Conservation (phyloP, 1,284 basidiomycete genomes). For the Vanrija sp. region DNA sequence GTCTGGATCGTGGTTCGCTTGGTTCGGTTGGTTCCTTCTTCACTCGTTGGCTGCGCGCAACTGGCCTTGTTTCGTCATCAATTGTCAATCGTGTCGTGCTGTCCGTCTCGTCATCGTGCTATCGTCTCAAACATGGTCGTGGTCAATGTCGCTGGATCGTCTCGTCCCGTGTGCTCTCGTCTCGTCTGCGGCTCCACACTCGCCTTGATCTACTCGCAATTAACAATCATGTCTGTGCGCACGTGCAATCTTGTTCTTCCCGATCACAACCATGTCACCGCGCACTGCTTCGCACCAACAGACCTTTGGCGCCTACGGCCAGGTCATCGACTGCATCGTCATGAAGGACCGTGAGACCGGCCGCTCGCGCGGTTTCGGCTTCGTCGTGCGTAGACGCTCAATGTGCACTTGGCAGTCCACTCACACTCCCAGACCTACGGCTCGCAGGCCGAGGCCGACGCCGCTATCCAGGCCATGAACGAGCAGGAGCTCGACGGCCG, state of each 20-base stretch:
- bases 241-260: not conserved
- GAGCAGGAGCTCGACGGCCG: conserved; percentile 93
- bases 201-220: no score
- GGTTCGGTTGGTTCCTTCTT: no score
- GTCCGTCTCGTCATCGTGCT: conserved; percentile 1
- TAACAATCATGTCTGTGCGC: no score
- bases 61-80: not conserved
- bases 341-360: conserved; percentile 98
- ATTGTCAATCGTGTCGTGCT: conserved; percentile 4
- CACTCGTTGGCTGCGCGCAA: no score
- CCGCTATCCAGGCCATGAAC: conserved; percentile 74
- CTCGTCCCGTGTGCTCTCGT: not conserved
- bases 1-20: not conserved
- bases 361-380: conserved; percentile 93
- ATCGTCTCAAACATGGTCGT: no score
- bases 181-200: no score
- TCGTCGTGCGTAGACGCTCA: conserved; percentile 57
- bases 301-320: conserved; percentile 47
- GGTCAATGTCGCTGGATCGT: not conserved
- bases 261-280: not conserved
- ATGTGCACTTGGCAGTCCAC: not conserved
- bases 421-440: conserved; percentile 57
- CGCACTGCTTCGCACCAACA: conserved; percentile 10
- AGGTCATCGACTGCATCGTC: conserved; percentile 65
- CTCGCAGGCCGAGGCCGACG: conserved; percentile 63